Conservation (phyloP, 2,329 filamentous ascomycete genomes). For the Microcyclospora pomicola region DNA sequence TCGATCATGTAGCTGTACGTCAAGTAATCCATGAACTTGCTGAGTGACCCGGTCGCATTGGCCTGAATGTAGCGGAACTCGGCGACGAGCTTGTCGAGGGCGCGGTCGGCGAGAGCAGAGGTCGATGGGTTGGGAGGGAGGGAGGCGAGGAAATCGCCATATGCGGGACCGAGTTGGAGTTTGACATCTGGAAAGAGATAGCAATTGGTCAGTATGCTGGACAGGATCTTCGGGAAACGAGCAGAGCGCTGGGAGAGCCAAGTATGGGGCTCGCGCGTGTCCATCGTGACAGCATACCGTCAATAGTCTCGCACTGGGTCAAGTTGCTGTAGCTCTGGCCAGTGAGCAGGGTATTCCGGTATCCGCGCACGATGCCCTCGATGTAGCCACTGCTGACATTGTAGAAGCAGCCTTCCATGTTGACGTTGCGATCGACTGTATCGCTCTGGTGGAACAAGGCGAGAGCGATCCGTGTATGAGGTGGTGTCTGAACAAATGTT, state of each 20-base stretch:
- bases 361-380: conserved; percentile 93
- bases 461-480: no score
- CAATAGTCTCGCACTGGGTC: conserved; percentile 94
- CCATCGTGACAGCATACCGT: conserved; percentile 46
- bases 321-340: conserved; percentile 86
- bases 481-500: no score
- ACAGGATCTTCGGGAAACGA: no score
- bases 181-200: conserved; percentile 62
- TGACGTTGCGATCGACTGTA: no score
- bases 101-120: conserved; percentile 83
- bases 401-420: conserved; percentile 22
- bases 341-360: conserved; percentile 85
- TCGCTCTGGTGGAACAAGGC: no score
- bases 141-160: conserved; percentile 89
- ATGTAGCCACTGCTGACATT: conserved; percentile 59
- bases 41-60: conserved; percentile 79
- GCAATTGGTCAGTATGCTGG: conserved; percentile 5
- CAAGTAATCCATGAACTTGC: conserved; percentile 94
- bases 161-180: conserved; percentile 88
- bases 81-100: conserved; percentile 93
- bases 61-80: conserved; percentile 95
- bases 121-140: conserved; percentile 95
- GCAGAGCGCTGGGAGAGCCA: no score
- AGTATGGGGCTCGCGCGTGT: no score
- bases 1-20: conserved; percentile 99